phyloP scores from a whole-genome alignment of 192 early-diverging fungal genomes.

The Mortierella alpina region DNA sequence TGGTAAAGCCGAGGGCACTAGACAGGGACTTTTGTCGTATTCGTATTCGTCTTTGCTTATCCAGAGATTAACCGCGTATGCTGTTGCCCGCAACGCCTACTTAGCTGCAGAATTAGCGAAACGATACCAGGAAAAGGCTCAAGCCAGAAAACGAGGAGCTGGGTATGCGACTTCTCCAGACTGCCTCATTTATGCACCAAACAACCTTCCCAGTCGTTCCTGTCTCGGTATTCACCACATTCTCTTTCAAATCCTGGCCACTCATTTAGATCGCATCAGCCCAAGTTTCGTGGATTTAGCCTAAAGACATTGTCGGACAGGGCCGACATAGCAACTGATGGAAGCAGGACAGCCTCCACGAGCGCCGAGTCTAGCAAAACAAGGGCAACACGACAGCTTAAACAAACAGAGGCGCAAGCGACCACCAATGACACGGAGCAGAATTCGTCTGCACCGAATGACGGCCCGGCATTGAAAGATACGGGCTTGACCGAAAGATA shows the following conservation, averaged over 20 bases:
- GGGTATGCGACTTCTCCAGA: constrained; percentile 9
- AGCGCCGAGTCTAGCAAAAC: background rate
- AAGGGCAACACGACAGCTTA: background rate
- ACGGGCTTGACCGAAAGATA: constrained; percentile 33
- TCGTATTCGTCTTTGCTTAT: background rate
- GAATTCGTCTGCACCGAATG: too few relatives aligned
- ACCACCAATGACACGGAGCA: background rate
- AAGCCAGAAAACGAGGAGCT: constrained; percentile 41
- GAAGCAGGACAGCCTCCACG: too few relatives aligned
- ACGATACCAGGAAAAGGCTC: constrained; percentile 36
- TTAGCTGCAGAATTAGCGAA: constrained; percentile 24
- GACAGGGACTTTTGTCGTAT: background rate
- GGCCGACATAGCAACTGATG: background rate
- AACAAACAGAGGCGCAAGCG: background rate
- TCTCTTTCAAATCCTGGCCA: background rate
- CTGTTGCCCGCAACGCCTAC: too few relatives aligned
- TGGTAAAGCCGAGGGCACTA: background rate
- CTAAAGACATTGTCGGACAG: constrained; percentile 9
- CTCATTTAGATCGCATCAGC: constrained; percentile 34
- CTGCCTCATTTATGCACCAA: background rate
- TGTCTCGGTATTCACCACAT: background rate
- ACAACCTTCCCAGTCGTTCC: background rate
- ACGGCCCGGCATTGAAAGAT: too few relatives aligned
- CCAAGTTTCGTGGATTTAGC: constrained; percentile 40
- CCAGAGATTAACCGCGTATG: too few relatives aligned